A percentile compares a stretch with the other conserved stretches of the same genome.
Conservation (phyloP, 352 stramenopile species). For the Globisporangium orthogonon region DNA sequence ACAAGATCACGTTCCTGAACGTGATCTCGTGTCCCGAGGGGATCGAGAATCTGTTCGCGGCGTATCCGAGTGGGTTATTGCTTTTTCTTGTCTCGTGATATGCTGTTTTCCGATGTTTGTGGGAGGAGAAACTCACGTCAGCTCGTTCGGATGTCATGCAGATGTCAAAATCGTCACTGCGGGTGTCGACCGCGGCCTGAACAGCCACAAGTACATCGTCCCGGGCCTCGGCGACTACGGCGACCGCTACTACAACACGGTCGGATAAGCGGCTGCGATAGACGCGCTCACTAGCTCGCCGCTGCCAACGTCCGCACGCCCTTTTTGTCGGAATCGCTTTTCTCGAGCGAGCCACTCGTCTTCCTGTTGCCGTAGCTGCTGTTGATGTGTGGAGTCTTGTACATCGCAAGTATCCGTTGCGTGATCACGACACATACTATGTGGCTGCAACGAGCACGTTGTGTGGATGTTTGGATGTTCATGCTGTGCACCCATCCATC, state of each 20-base stretch:
- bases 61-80: conserved; percentile 61
- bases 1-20: conserved; percentile 93
- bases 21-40: conserved; percentile 92
- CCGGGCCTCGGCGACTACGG: conserved; percentile 95
- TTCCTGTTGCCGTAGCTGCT: too few species aligned
- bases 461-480: too few species aligned
- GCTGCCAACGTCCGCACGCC: too few species aligned
- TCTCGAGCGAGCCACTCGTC: too few species aligned
- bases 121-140: not conserved
- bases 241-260: conserved; percentile 89
- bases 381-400: too few species aligned
- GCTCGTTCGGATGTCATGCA: conserved; percentile 5
- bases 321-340: too few species aligned
- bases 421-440: too few species aligned
- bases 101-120: not conserved
- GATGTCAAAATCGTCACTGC: conserved; percentile 78
- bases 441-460: too few species aligned
- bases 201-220: conserved; percentile 95
- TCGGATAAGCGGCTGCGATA: conserved; percentile 14
- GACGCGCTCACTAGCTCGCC: not conserved
- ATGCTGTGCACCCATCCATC: too few species aligned
- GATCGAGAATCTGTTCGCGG: conserved; percentile 63
- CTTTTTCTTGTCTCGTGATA: conserved; percentile 13
- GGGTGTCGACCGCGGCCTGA: conserved; percentile 81
- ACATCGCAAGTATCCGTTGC: too few species aligned